Base-by-base conservation (phyloP, 2,329 filamentous ascomycete species). In the Lasiodiplodia citricola region DNA sequence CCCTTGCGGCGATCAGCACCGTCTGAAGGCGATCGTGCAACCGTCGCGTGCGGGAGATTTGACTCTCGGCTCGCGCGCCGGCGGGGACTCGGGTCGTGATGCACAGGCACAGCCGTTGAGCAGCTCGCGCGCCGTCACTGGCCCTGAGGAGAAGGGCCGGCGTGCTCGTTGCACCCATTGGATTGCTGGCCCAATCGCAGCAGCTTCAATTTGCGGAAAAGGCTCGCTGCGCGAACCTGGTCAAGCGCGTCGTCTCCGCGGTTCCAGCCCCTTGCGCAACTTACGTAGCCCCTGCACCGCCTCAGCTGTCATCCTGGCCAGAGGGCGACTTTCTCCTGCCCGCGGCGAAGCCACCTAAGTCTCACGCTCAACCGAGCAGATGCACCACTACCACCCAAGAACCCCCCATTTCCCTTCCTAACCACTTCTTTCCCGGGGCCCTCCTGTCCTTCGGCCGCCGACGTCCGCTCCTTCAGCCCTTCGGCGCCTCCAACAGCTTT, bases 201-300 rank as follows among this genome's bases (percentile, higher is more conserved):
- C n/a, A 50, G 7, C 28, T 31, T n/a, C 38, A 64, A 37, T 37
- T 52, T 21, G 60, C 60, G 25, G 58, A 14, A 31, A 16, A 51
- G 58, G 18, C 41, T 38, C 38, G 57, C 57, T 5, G 38, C 41
- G 47, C 57, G 23, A n/a, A 62, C 35, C 47, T 54, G 44, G 60
- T 25, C 44, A 51, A 51, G 58, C 58, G 41, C 23, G 37, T 47
- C 25, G 44, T 50, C 58, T 66, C 18, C 41, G 41, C 16, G n/a
- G 28, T 37, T 25, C 47, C 65, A 52, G 41, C 65, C 65, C 65
- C 65, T 67, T 67, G 65, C 65, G 65, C 65, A 67, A 51, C 54
- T 60, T 67, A 60, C 65, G 65, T 67, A 67, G 65, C 65, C 65
- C 65, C 65, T 67, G 65, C 65, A 67, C 65, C 65, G 65, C 65